Evolutionary conservation across 805 yeast genomes (phyloP).

Genomic region (Yarrowia bubula): DNA sequence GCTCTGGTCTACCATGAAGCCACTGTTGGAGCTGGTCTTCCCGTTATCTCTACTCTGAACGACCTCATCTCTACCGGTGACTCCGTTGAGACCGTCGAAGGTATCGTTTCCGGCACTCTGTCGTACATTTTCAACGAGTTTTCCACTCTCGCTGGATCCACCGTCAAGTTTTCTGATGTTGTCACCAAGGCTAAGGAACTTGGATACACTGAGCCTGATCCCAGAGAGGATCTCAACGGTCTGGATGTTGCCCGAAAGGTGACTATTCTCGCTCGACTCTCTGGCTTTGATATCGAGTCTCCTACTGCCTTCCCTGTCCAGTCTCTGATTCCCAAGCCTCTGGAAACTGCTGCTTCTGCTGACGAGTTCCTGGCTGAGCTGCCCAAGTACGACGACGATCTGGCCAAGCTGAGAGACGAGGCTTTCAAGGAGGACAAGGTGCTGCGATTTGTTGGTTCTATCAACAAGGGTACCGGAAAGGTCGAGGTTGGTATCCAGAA

Average conservation of each 20-base stretch:
- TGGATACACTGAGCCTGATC: constrained; percentile 99
- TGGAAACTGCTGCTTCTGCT: constrained; percentile 60
- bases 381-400: constrained; percentile 78
- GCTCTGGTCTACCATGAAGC: constrained; percentile 96
- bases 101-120: constrained; percentile 93
- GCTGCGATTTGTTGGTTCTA: constrained; percentile 87
- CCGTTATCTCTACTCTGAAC: constrained; percentile 82
- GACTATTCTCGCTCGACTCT: constrained; percentile 88
- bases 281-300: constrained; percentile 80
- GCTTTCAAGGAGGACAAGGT: constrained; percentile 86
- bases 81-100: constrained; percentile 85
- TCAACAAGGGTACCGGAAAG: constrained; percentile 62
- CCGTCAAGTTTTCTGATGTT: constrained; percentile 80
- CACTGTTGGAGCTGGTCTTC: constrained; percentile 98
- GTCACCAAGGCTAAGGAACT: constrained; percentile 82
- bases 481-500: constrained; percentile 87
- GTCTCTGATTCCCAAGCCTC: constrained; percentile 82
- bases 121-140: constrained; percentile 94
- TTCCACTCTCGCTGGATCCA: constrained; percentile 62
- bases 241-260: constrained; percentile 98
- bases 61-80: constrained; percentile 93
- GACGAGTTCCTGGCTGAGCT: constrained; percentile 76
- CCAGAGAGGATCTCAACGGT: constrained; percentile 98
- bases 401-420: constrained; percentile 71
- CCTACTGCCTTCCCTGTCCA: constrained; percentile 93